Percentiles rank a stretch among this genome's conserved stretches.
phyloP scores from a whole-genome alignment of 139 green algal species.

The Chlorella vulgaris region DNA sequence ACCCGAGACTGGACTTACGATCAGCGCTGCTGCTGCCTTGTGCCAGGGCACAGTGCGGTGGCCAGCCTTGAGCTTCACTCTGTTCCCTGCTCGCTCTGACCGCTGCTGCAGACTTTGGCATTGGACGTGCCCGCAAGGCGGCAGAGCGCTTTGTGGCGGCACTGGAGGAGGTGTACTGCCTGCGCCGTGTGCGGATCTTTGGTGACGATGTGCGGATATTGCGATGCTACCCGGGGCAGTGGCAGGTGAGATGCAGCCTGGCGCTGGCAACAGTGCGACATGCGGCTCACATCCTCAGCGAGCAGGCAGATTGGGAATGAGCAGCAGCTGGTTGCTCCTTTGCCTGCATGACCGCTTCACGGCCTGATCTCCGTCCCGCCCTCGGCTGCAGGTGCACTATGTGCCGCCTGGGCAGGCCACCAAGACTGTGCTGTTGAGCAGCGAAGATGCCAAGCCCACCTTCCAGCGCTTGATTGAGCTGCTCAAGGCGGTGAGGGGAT shows the following conservation, averaged over 20 bases:
- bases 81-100: not conserved
- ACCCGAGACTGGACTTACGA: too few relatives aligned
- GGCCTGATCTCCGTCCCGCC: not conserved
- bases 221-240: constrained; percentile 61
- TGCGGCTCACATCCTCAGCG: too few relatives aligned
- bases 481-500: constrained; percentile 37
- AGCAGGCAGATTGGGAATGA: not conserved
- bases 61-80: too few relatives aligned
- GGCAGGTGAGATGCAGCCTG: constrained; percentile 57
- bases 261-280: not conserved
- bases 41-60: too few relatives aligned
- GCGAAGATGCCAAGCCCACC: constrained; percentile 43
- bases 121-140: constrained; percentile 53
- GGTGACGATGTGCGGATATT: constrained; percentile 70
- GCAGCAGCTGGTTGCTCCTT: not conserved
- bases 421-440: constrained; percentile 23
- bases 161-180: constrained; percentile 70
- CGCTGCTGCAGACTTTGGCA: constrained; percentile 60
- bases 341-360: too few relatives aligned
- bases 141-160: constrained; percentile 62
- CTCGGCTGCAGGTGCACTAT: constrained; percentile 52
- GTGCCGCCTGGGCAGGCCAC: constrained; percentile 23
- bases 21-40: too few relatives aligned
- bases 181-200: constrained; percentile 57
- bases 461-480: constrained; percentile 52